phyloP scores from a whole-genome alignment of 1,284 basidiomycete genomes.

The Lentinus polychrous region DNA sequence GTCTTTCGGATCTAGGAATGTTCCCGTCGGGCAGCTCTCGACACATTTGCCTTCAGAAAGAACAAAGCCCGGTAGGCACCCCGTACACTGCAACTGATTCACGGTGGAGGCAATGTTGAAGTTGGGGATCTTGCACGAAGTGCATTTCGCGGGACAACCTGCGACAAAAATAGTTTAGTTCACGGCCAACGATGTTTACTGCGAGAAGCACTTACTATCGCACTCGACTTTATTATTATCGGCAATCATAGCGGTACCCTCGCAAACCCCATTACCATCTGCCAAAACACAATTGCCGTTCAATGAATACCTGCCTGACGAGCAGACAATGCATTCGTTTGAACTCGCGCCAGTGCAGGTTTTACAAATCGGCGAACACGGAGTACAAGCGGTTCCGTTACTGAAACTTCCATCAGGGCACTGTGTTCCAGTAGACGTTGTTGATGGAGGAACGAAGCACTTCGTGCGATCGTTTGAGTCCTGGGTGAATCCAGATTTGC shows the following conservation, averaged over 20 bases:
- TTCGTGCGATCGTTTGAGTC: slow-evolving; percentile 59
- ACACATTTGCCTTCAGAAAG: slow-evolving; percentile 65
- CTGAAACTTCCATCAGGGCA: slow-evolving; percentile 67
- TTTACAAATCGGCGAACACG: slow-evolving; percentile 60
- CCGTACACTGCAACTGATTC: slow-evolving; percentile 62
- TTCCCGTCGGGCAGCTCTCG: slow-evolving; percentile 59
- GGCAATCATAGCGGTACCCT: slow-evolving; percentile 61
- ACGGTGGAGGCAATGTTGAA: slow-evolving; percentile 65
- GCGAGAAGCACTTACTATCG: slow-evolving; percentile 50
- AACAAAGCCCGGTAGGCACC: slow-evolving; percentile 69
- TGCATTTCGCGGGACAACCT: slow-evolving; percentile 78
- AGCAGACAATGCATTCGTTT: slow-evolving; percentile 65
- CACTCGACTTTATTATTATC: slow-evolving; percentile 76
- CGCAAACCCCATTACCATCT: slow-evolving; percentile 62
- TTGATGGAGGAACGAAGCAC: slow-evolving; percentile 47
- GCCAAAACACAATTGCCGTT: slow-evolving; percentile 64
- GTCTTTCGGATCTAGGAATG: slow-evolving; percentile 64
- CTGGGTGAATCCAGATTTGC: slow-evolving; percentile 59
- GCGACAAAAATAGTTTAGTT: neutral
- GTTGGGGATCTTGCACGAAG: slow-evolving; percentile 62
- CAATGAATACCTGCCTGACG: slow-evolving; percentile 47
- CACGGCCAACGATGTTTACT: neutral
- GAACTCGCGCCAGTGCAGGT: slow-evolving; percentile 66
- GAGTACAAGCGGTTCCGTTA: slow-evolving; percentile 44
- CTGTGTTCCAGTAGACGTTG: slow-evolving; percentile 42